These are phyloP conservation scores for Pseudogymnoascus sp. DNA, from an alignment of 2,329 filamentous ascomycete genomes.

Conservation along the genomic window DNA sequence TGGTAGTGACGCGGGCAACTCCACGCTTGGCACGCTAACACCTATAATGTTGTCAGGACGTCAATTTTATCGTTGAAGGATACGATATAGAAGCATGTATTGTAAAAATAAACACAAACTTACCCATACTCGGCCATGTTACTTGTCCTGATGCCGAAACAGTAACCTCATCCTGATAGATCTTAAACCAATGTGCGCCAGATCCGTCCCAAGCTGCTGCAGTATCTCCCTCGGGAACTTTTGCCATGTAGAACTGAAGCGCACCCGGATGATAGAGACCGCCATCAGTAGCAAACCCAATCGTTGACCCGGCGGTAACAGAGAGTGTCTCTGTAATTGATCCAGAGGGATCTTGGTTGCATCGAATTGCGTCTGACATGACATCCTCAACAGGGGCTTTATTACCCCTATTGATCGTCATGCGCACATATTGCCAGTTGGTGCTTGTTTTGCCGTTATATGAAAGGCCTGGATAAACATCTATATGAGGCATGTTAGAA, in stretches of 20 bases:
- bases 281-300: neutral
- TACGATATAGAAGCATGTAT: too few species aligned
- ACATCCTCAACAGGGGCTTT: constrained; percentile 16
- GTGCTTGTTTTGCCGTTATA: neutral
- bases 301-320: neutral
- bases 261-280: constrained; percentile 18
- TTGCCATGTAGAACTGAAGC: constrained; percentile 13
- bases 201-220: neutral
- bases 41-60: neutral
- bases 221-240: neutral
- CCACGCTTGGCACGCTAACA: neutral
- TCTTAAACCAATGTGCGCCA: constrained; percentile 24
- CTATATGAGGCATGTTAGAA: neutral
- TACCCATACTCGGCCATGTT: constrained; percentile 23
- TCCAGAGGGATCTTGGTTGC: constrained; percentile 25
- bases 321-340: neutral
- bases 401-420: neutral
- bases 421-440: neutral
- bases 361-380: constrained; percentile 32
- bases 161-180: constrained; percentile 19
- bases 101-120: neutral
- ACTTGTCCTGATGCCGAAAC: constrained; percentile 16
- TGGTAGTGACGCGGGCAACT: constrained; percentile 30
- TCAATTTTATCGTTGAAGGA: neutral
- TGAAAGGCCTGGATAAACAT: neutral